Base-by-base conservation (phyloP, 2,329 filamentous ascomycete genomes). In the Neospermospora avenae region DNA sequence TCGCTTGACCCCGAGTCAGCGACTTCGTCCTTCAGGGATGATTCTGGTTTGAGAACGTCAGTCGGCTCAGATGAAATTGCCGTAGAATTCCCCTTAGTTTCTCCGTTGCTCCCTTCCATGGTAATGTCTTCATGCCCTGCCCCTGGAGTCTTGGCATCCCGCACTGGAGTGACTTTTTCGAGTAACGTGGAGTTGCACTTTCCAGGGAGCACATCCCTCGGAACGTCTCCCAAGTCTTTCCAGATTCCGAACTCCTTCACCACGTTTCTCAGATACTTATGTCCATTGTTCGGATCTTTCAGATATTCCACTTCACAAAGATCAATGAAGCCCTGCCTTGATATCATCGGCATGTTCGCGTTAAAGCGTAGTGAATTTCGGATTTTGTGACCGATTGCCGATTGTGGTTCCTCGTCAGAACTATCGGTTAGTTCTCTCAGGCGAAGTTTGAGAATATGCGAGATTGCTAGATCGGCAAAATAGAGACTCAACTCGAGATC, bases 241-340 rank as follows among this genome's bases (percentile, higher is more conserved):
- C 68, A 68, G 20, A 69, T 49, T 8, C 60, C 62, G 60, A 66
- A 68, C 13, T 58, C 58, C 18, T 24, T 35, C 1, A 67, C 52
- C 13, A 62, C 63, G 14, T 57, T 63, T n/a, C 24, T 28, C 31
- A 69, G 35, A 55, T 62, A 55, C 22, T 35, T 42, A 24, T 63
- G 54, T 4, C 57, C 68, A 7, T 59, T 59, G 16, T 53, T 46
- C 4, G 65, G 63, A 56, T 66, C 62, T n/a, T 56, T 59, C 24
- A 68, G 24, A 39, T 67, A 65, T 41, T 67, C 62, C 22, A 65
- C 61, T 0, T 57, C 55, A 28, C 58, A 61, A 1, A 65, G 55
- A 71, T 84, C 86, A 55, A 86, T 84, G 69, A 86, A 86, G 63
- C 85, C 82, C 66, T 83, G 85, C 31, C 85, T 76, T 3, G 86